Conservation (phyloP, 1,284 basidiomycete genomes). For the Apiotrichum montevideense region DNA sequence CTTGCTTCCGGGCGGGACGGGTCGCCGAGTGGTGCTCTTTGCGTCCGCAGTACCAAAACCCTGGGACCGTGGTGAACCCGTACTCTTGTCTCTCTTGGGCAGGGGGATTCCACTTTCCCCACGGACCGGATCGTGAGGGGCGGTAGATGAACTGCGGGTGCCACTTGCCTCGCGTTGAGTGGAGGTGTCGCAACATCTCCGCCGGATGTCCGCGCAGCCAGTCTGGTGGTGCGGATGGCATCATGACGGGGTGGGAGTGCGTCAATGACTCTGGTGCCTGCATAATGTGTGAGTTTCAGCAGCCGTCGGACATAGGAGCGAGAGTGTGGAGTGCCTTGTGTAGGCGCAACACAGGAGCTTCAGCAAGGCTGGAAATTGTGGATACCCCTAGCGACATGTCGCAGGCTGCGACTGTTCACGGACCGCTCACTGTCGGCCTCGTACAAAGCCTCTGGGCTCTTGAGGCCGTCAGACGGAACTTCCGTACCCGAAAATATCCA, state of each 20-base stretch:
- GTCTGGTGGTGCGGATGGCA: conserved; percentile 27
- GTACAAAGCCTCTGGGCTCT: too few relatives aligned
- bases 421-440: too few relatives aligned
- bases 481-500: too few relatives aligned
- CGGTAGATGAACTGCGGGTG: conserved; percentile 29
- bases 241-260: conserved; percentile 33
- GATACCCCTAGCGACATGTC: too few relatives aligned
- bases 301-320: neutral
- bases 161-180: conserved; percentile 29
- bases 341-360: too few relatives aligned
- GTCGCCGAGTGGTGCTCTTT: conserved; percentile 20
- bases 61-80: conserved; percentile 32
- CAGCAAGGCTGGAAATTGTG: too few relatives aligned
- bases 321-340: neutral
- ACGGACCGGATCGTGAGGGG: conserved; percentile 7
- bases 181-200: conserved; percentile 21
- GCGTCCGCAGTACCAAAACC: conserved; percentile 37
- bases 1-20: conserved; percentile 14
- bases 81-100: conserved; percentile 12
- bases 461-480: too few relatives aligned
- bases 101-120: conserved; percentile 29
- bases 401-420: too few relatives aligned
- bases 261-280: conserved; percentile 27
- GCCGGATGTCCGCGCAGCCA: conserved; percentile 34
- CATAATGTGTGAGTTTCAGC: too few relatives aligned